Base-by-base conservation (phyloP, 805 yeast genomes). In the Lachancea sp. region DNA sequence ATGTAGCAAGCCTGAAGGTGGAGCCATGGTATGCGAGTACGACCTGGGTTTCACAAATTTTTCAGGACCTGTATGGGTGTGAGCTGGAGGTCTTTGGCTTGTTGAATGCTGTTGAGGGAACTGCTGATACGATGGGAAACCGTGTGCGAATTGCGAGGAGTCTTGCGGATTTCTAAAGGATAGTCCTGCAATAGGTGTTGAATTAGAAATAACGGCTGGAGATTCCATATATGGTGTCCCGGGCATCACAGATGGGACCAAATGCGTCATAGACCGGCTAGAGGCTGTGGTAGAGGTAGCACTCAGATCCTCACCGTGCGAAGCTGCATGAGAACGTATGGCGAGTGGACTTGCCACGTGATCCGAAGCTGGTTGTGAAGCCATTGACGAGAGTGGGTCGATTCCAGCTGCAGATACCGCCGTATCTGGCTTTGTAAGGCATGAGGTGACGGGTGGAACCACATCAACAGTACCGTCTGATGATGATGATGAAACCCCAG, bases 1-100 rank as follows among this genome's bases (percentile, higher is more conserved):
- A 32, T 36, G 31, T 17, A 15, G n/a, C 19, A 37, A 32, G 4
- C 38, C 36, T 20, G 42, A 29, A 7, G 36, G 29, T 13, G 44
- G 43, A 29, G 41, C 40, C 43, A 40, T 31, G 1, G 64, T 52
- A 33, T 56, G 59, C 2, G 68, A 62, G 44, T 50, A 52, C 2
- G 65, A 58, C 34, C 67, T 55, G 33, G 63, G 59, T 45, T 60
- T 62, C 10, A 51, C 38, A 38, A 50, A 56, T 39, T 48, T 52
- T 41, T 58, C 54, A 9, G 56, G 49, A 38, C 54, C 51, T 15
- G 42, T 38, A 31, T 12, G 15, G 30, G 30, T 22, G 12, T 40
- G 43, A 11, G 37, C 19, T 12, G 19, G 25, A n/a, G 33, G 22
- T 13, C 38, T 17, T 31, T 30, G 30, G 13, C 19, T 17, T 13